Evolutionary conservation across 305 asterid species (phyloP), one percentile per base, ranked within the genome.

Genomic region (Salvia sclarea): DNA sequence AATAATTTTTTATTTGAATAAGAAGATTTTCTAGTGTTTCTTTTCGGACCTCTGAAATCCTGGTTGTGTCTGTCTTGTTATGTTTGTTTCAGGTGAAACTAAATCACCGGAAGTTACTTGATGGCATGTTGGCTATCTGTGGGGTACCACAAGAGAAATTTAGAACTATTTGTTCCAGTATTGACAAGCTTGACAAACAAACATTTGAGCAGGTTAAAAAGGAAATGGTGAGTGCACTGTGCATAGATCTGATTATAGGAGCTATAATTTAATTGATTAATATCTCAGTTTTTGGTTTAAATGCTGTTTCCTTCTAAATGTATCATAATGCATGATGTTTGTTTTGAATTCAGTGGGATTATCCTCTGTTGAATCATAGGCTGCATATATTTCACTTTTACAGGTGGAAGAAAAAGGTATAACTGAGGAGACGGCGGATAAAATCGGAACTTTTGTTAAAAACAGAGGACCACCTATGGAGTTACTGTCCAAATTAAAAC

Each of bases 351-450:
- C 8, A 38, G 20, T 66, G 64, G 37, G 31, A 53, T 7, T 30
- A 17, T 50, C 59, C 56, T 53, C 74, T 6, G 16, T 31, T 47
- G 21, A 60, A 67, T 67, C 35, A 65, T 61, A 43, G 33, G 14
- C 69, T 64, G 52, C 57, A 7, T 69, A 3, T 66, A 33, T 79
- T 70, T 73, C 24, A 24, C 71, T 22, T 69, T 44, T 66, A 30
- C 66, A 94, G 99, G 96, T 94, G 66, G 87, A 82, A 75, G 97
- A 91, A 78, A 94, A 94, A 81, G 99, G 99, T 64, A 80, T 94
- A 75, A 79, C 86, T 41, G 87, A 76, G 79, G 98, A 85, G 79
- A 75, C 78, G 1, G 95, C 96, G 0, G 86, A 91, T 57, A 85
- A 85, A 79, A 91, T 94, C 74, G 98, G 97, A 74, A 78, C 92